A percentile compares a stretch with the other conserved stretches of the same genome.
Evolutionary conservation across 352 stramenopile species (phyloP).

Genomic region (Pythium biforme): DNA sequence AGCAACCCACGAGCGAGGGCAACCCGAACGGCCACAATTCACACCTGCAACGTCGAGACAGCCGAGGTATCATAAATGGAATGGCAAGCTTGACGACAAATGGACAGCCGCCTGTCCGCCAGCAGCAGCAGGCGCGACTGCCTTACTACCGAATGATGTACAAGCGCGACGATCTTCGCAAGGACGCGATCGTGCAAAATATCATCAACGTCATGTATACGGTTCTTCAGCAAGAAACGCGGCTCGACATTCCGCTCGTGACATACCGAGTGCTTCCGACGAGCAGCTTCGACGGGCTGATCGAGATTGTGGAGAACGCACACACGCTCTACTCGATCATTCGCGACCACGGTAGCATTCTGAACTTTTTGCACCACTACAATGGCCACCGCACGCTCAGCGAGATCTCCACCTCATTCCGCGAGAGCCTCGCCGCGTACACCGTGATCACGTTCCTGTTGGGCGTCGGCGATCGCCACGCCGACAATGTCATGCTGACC

Average conservation of each 20-base stretch:
- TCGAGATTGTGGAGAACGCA: constrained; percentile 86
- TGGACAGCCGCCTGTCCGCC: constrained; percentile 1
- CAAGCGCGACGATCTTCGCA: constrained; percentile 84
- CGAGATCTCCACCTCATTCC: constrained; percentile 82
- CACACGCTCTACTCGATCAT: constrained; percentile 87
- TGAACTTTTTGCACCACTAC: constrained; percentile 86
- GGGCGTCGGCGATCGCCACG: constrained; percentile 98
- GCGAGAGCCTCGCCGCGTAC: constrained; percentile 95
- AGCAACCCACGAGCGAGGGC: constrained; percentile 23
- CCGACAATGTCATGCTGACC: constrained; percentile 99
- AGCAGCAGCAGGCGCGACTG: constrained; percentile 23
- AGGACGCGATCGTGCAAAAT: constrained; percentile 85
- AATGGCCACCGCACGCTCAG: constrained; percentile 83
- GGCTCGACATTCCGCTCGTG: constrained; percentile 74
- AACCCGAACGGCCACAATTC: constrained; percentile 30
- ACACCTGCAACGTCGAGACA: constrained; percentile 14
- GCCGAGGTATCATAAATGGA: neutral
- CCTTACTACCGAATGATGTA: constrained; percentile 84
- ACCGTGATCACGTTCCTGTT: constrained; percentile 99
- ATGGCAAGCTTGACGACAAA: neutral
- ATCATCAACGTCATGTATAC: constrained; percentile 90
- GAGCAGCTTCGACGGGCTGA: constrained; percentile 80
- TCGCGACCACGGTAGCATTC: constrained; percentile 73
- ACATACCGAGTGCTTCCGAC: constrained; percentile 87
- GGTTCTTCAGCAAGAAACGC: constrained; percentile 83